Evolutionary conservation across 176 grass and related monocot species (phyloP), one percentile per base, ranked within the genome.

Genomic region (Panicum miliaceum): DNA sequence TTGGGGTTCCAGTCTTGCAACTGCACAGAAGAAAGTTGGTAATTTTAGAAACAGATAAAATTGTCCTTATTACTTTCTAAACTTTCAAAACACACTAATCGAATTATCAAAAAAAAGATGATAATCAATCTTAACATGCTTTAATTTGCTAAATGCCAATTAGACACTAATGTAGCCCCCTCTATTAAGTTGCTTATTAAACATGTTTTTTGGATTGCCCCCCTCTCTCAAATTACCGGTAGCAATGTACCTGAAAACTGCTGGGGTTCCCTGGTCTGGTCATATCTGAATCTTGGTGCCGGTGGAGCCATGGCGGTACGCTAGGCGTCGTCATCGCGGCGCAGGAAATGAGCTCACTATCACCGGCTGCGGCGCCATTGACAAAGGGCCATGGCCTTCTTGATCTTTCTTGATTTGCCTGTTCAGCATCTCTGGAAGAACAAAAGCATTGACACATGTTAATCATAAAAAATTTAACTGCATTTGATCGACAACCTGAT

Each of bases 261-360:
- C 29, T 48, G 35, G 60, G 52, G 60, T 32, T 83, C 9, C 14
- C 68, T 9, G 41, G 73, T 45, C 70, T 88, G 12, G 19, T 73
- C 43, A 71, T 81, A 27, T 90, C 73, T 65, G 76, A 76, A 51
- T 84, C 69, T 72, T 88, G 86, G 29, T 90, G 69, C 15, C 63
- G 58, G 32, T 54, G 73, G 45, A 95, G 82, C 90, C 90, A 95
- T 38, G 86, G 73, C 27, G 88, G 93, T 18, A 95, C 41, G 19
- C 38, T 76, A 4, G 75, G 62, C 8, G 57, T 79, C 12, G 40
- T 73, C 25, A 46, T 40, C 54, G 5, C 50, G 6, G 34, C 54
- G 26, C n/a, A 66, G 77, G 57, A 88, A 71, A 35, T 81, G 54
- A 84, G 76, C 50, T 90, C 82, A 41, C 83, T 88, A 23, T 70